Percentiles rank a stretch among this genome's conserved stretches.
Evolutionary conservation across 345 rosid genomes (phyloP).

Genomic region (Syzygium aqueum): DNA sequence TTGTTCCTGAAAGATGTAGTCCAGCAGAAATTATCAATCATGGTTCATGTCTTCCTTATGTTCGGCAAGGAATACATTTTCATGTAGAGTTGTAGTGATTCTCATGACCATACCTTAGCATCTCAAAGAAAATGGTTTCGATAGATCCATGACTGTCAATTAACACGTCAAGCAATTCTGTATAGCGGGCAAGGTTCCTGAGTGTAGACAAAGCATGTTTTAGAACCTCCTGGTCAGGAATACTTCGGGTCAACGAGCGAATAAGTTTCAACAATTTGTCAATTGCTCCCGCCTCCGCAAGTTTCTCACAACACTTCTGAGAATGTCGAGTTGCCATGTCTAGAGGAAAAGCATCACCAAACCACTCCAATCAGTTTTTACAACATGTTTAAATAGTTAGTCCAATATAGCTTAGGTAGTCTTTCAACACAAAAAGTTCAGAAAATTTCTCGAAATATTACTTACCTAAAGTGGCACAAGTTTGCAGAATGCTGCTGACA

Average conservation of each 20-base stretch:
- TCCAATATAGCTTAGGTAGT: background rate
- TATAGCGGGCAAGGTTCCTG: conserved; percentile 59
- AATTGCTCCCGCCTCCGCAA: conserved; percentile 83
- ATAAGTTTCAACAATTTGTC: conserved; percentile 52
- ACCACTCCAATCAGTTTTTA: background rate
- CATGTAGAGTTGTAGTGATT: background rate
- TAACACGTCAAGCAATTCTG: conserved; percentile 52
- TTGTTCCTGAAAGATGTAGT: conserved; percentile 55
- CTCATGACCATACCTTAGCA: conserved; percentile 45
- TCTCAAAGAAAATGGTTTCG: conserved; percentile 55
- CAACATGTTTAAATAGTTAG: background rate
- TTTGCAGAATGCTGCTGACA: conserved; percentile 72
- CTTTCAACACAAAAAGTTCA: background rate
- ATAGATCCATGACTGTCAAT: conserved; percentile 43
- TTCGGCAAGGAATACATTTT: background rate
- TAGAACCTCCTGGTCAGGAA: conserved; percentile 83
- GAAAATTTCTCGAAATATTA: background rate
- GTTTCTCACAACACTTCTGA: conserved; percentile 75
- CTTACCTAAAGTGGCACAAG: conserved; percentile 71
- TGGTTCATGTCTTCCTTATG: background rate
- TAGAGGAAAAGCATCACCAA: conserved; percentile 12
- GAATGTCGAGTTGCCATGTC: conserved; percentile 73
- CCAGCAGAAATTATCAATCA: background rate
- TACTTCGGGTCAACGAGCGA: conserved; percentile 66
- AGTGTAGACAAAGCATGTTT: conserved; percentile 78